phyloP scores from a whole-genome alignment of 331 rosid genomes.

The Cydonia oblonga region DNA sequence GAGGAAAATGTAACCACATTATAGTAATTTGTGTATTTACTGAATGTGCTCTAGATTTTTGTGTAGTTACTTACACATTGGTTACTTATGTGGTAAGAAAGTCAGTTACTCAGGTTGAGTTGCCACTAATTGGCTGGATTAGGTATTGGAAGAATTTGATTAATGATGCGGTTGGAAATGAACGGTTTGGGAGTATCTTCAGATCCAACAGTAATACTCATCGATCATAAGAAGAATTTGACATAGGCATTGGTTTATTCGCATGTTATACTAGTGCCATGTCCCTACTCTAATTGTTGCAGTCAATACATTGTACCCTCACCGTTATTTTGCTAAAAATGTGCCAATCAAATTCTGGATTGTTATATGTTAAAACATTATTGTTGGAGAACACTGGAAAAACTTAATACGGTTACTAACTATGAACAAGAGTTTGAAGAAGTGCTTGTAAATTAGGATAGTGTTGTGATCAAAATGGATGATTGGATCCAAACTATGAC shows the following conservation, averaged over 20 bases:
- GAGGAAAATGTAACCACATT: neutral
- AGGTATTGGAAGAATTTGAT: neutral
- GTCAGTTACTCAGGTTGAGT: neutral
- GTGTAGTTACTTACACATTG: neutral
- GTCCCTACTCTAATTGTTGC: neutral
- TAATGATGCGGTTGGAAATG: neutral
- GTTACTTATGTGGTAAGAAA: neutral
- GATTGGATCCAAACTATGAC: too few relatives aligned
- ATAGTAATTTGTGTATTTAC: neutral
- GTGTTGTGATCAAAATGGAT: too few relatives aligned
- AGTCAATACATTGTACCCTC: neutral
- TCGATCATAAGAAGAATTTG: neutral
- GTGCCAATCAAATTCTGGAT: neutral
- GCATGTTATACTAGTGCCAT: neutral
- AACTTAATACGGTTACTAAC: neutral
- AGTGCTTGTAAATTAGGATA: neutral
- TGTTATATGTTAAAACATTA: neutral
- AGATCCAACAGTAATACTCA: neutral
- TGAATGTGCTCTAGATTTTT: neutral
- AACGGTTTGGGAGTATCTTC: neutral
- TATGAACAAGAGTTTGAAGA: neutral
- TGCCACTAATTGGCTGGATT: neutral
- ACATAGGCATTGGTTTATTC: neutral
- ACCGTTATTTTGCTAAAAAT: neutral
- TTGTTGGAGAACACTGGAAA: neutral